A percentile compares a stretch with the other conserved stretches of the same genome.
These are phyloP conservation scores for Leccinellum rugosiceps DNA, from an alignment of 768 basidiomycete species.

Conservation along the genomic window DNA sequence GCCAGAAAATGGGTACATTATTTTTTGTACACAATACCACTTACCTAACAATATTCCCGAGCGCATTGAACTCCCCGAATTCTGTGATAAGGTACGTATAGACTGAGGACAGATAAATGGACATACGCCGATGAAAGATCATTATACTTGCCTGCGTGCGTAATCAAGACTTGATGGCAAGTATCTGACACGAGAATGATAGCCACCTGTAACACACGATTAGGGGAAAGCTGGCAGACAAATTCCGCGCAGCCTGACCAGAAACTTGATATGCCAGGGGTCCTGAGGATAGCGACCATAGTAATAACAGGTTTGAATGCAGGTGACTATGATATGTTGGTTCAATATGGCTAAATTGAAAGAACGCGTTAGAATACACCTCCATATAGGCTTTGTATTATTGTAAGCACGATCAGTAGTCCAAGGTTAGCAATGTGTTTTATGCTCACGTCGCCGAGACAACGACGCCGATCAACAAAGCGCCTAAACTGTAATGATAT, in stretches of 20 bases:
- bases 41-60: conserved; percentile 43
- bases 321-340: conserved; percentile 41
- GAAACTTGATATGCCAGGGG: conserved; percentile 45
- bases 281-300: conserved; percentile 48
- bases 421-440: conserved; percentile 2
- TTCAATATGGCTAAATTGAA: conserved; percentile 7
- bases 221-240: neutral
- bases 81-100: conserved; percentile 49
- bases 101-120: conserved; percentile 31
- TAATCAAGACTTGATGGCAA: conserved; percentile 54
- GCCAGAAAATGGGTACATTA: neutral
- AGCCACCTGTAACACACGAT: conserved; percentile 40
- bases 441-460: conserved; percentile 48
- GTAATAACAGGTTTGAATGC: conserved; percentile 58
- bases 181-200: conserved; percentile 53
- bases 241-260: conserved; percentile 35
- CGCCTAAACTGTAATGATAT: conserved; percentile 43
- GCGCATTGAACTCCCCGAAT: conserved; percentile 29
- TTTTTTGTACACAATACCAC: conserved; percentile 7
- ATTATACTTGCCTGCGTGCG: conserved; percentile 44
- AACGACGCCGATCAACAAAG: conserved; percentile 51
- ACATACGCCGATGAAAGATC: accelerated
- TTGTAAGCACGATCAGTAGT: neutral
- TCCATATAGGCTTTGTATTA: conserved; percentile 44
- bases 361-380: conserved; percentile 31